Conservation (phyloP, 306 rosid species). For the Hippophae gyantsensis region DNA sequence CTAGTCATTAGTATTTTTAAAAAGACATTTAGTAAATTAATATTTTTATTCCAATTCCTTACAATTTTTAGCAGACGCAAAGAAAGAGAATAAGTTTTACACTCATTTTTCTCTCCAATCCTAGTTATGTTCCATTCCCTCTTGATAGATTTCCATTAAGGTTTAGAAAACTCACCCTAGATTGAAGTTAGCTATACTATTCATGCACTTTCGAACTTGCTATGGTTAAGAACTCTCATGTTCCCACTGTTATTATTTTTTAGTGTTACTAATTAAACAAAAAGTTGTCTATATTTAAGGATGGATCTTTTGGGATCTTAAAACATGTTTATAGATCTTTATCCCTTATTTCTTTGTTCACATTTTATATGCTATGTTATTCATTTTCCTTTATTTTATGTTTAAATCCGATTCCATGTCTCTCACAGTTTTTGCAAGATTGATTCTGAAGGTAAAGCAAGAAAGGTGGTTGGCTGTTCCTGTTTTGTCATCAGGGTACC, state of each 20-base stretch:
- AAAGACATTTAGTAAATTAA: no score
- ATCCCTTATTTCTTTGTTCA: not conserved
- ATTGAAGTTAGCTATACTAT: not conserved
- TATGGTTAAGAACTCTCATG: not conserved
- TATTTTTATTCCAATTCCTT: no score
- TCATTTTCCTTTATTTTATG: not conserved
- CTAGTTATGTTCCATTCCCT: no score
- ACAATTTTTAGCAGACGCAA: no score
- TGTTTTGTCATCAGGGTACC: constrained; percentile 76
- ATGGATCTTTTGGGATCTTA: not conserved
- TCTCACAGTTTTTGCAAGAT: constrained; percentile 59
- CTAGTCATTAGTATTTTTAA: no score
- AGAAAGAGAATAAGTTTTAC: no score
- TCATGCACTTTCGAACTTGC: no score
- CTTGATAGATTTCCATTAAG: no score
- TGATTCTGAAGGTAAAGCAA: constrained; percentile 77
- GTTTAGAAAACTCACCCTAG: no score
- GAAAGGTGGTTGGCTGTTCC: constrained; percentile 48
- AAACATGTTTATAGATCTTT: not conserved
- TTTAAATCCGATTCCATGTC: not conserved
- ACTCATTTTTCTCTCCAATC: no score
- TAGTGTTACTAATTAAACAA: no score
- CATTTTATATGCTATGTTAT: not conserved
- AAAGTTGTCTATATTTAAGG: not conserved
- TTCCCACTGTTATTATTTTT: not conserved